phyloP scores from a whole-genome alignment of 345 rosid species.

The Camelina neglecta region DNA sequence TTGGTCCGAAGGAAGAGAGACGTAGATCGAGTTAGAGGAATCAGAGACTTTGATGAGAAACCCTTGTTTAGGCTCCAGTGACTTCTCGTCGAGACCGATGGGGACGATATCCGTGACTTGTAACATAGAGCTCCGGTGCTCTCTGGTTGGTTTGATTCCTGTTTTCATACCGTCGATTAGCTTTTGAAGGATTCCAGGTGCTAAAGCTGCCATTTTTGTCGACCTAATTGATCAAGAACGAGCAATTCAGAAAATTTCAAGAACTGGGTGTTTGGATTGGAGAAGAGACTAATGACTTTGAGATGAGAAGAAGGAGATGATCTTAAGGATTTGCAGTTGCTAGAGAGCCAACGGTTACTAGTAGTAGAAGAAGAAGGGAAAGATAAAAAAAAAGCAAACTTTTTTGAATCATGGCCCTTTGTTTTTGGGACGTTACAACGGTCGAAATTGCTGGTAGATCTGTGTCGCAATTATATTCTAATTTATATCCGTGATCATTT shows the following conservation, averaged over 20 bases:
- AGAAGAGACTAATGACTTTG: background rate
- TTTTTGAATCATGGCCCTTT: background rate
- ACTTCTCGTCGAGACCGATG: slow-evolving; percentile 89
- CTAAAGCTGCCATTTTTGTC: slow-evolving; percentile 66
- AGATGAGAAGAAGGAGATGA: slow-evolving; percentile 6
- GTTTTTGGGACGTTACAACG: slow-evolving; percentile 37
- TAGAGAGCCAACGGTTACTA: slow-evolving; percentile 29
- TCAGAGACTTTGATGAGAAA: slow-evolving; percentile 91
- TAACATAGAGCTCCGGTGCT: slow-evolving; percentile 85
- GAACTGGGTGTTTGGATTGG: background rate
- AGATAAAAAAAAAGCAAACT: background rate
- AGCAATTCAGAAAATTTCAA: slow-evolving; percentile 2
- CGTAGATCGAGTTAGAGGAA: slow-evolving; percentile 91
- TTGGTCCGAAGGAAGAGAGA: slow-evolving; percentile 79
- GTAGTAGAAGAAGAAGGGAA: slow-evolving; percentile 20
- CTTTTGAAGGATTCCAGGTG: slow-evolving; percentile 79
- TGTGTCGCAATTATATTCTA: background rate
- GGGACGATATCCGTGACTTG: slow-evolving; percentile 96
- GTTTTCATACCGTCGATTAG: slow-evolving; percentile 81
- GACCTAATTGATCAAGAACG: background rate
- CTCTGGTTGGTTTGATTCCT: slow-evolving; percentile 77
- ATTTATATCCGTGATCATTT: slow-evolving; percentile 18
- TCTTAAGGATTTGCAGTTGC: slow-evolving; percentile 5
- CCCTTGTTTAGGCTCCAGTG: slow-evolving; percentile 78
- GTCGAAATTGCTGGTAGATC: slow-evolving; percentile 37